Evolutionary conservation across 169 alveolate genomes (phyloP).

Genomic region (Plasmodium knowlesi): DNA sequence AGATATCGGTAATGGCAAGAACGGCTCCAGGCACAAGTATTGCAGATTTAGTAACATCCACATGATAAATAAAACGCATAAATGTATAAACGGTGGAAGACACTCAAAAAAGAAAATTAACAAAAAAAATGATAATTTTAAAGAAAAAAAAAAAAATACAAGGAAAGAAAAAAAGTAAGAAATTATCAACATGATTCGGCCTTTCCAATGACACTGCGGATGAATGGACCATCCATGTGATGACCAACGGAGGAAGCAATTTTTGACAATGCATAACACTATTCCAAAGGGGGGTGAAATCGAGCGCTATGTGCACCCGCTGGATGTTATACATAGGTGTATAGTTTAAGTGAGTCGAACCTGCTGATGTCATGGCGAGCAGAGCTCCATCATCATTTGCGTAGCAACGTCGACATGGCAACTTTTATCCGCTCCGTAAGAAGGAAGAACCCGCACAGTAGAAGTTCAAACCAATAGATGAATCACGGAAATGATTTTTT

Average conservation of each 20-base stretch:
- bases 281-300: not conserved
- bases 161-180: not conserved
- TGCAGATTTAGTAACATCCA: not conserved
- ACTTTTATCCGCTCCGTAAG: not conserved
- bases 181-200: not conserved
- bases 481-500: not conserved
- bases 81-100: not conserved
- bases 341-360: not conserved
- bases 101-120: not conserved
- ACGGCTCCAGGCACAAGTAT: not conserved
- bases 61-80: not conserved
- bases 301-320: not conserved
- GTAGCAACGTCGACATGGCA: not conserved
- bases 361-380: not conserved
- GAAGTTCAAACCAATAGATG: not conserved
- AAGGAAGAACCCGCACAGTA: not conserved
- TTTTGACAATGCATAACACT: not conserved
- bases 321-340: not conserved
- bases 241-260: not conserved
- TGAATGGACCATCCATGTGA: not conserved
- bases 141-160: not conserved
- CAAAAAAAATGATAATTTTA: constrained; percentile 2
- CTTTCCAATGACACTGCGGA: not conserved
- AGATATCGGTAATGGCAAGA: constrained; percentile 23
- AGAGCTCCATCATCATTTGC: not conserved